phyloP scores from a whole-genome alignment of 805 yeast genomes.

The Maudiozyma saulgeensis region DNA sequence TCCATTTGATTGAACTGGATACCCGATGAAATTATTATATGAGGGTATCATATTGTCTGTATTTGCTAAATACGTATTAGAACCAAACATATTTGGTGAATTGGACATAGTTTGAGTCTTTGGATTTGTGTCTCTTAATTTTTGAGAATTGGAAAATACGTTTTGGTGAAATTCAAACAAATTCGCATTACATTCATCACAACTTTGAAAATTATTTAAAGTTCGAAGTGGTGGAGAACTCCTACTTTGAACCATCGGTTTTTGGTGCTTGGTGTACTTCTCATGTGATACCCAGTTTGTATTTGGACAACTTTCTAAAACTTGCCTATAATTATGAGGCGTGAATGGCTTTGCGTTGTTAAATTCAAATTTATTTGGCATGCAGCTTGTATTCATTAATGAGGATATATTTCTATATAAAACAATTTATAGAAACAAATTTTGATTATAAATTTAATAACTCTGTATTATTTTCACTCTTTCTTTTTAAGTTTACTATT shows the following conservation, averaged over 20 bases:
- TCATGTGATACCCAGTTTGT: slow-evolving; percentile 7
- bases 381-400: not conserved
- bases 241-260: slow-evolving; percentile 6
- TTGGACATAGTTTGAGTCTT: not conserved
- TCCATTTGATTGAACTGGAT: slow-evolving; percentile 1
- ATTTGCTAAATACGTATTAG: slow-evolving; percentile 4
- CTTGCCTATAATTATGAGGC: slow-evolving; percentile 1
- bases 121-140: no score
- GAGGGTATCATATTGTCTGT: slow-evolving; percentile 12
- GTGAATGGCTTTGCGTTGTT: not conserved
- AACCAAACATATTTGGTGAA: not conserved
- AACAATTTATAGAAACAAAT: no score
- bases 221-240: slow-evolving; percentile 8
- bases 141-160: no score
- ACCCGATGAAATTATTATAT: slow-evolving; percentile 10
- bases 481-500: not conserved
- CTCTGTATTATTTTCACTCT: not conserved
- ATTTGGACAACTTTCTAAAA: slow-evolving; percentile 14
- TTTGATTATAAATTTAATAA: no score
- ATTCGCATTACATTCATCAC: not conserved
- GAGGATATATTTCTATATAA: no score
- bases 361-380: slow-evolving; percentile 1
- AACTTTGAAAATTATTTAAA: not conserved
- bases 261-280: not conserved
- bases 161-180: not conserved